phyloP scores from a whole-genome alignment of 345 rosid genomes.

The Turnera subulata region DNA sequence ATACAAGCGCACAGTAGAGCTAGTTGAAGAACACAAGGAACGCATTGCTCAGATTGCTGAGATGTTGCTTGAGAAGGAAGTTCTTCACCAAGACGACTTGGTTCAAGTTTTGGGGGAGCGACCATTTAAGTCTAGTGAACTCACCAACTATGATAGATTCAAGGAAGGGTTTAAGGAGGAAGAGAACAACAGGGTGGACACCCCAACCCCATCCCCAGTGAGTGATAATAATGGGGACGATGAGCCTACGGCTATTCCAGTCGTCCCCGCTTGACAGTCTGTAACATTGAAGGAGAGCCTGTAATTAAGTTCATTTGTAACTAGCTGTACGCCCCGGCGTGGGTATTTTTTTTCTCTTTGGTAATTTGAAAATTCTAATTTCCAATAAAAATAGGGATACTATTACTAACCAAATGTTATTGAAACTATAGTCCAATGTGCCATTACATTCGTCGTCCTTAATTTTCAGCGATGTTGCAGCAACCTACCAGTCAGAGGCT shows the following conservation, averaged over 20 bases:
- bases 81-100: constrained; percentile 79
- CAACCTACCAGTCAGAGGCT: too few relatives aligned
- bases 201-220: too few relatives aligned
- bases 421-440: too few relatives aligned
- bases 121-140: constrained; percentile 62
- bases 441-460: too few relatives aligned
- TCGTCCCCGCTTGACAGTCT: constrained; percentile 3
- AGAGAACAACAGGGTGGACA: constrained; percentile 22
- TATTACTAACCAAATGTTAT: too few relatives aligned
- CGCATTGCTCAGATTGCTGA: constrained; percentile 77
- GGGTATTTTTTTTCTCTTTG: too few relatives aligned
- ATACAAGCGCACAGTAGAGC: constrained; percentile 50
- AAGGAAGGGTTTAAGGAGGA: constrained; percentile 63
- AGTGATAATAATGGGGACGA: constrained; percentile 40
- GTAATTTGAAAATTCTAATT: too few relatives aligned
- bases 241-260: constrained; percentile 34
- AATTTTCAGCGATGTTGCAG: too few relatives aligned
- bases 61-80: constrained; percentile 78
- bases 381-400: too few relatives aligned
- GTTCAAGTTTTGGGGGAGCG: constrained; percentile 66
- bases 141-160: constrained; percentile 70
- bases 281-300: too few relatives aligned
- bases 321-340: too few relatives aligned
- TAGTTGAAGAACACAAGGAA: constrained; percentile 71
- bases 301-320: too few relatives aligned